Evolutionary conservation across 805 yeast genomes (phyloP).

Genomic region (Blastobotrys mokoenaii): DNA sequence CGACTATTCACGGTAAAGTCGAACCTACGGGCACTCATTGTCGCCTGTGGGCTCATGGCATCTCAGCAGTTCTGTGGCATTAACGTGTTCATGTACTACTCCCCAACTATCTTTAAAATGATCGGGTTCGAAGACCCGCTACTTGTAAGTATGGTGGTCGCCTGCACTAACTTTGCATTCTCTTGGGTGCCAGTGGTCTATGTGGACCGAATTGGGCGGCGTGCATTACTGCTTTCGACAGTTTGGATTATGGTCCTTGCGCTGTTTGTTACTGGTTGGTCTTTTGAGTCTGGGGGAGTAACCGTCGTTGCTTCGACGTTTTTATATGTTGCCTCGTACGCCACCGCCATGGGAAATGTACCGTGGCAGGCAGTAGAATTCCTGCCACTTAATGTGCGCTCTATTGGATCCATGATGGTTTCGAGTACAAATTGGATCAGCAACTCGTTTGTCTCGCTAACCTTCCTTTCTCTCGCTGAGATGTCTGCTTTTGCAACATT

Average conservation of each 20-base stretch:
- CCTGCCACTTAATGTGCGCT: conserved; percentile 88
- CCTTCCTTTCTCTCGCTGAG: conserved; percentile 86
- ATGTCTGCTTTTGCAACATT: conserved; percentile 92
- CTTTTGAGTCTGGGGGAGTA: conserved; percentile 40
- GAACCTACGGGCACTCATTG: conserved; percentile 77
- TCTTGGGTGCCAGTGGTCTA: conserved; percentile 78
- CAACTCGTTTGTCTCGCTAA: conserved; percentile 78
- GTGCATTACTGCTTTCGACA: conserved; percentile 67
- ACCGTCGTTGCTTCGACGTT: conserved; percentile 75
- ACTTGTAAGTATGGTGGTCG: conserved; percentile 85
- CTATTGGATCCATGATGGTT: conserved; percentile 82
- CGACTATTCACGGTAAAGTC: conserved; percentile 23
- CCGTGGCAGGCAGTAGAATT: conserved; percentile 98
- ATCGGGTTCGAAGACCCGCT: conserved; percentile 84
- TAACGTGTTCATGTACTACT: conserved; percentile 92
- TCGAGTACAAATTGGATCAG: conserved; percentile 96
- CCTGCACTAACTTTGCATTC: conserved; percentile 88
- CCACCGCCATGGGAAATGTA: conserved; percentile 91
- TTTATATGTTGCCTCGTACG: conserved; percentile 79
- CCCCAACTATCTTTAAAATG: conserved; percentile 82
- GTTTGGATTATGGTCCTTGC: conserved; percentile 79
- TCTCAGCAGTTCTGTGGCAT: conserved; percentile 96
- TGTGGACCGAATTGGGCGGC: conserved; percentile 83
- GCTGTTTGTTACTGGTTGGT: conserved; percentile 72
- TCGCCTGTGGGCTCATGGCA: conserved; percentile 92